Evolutionary conservation across 208 protist species (phyloP).

Genomic region (Spongospora subterranea): DNA sequence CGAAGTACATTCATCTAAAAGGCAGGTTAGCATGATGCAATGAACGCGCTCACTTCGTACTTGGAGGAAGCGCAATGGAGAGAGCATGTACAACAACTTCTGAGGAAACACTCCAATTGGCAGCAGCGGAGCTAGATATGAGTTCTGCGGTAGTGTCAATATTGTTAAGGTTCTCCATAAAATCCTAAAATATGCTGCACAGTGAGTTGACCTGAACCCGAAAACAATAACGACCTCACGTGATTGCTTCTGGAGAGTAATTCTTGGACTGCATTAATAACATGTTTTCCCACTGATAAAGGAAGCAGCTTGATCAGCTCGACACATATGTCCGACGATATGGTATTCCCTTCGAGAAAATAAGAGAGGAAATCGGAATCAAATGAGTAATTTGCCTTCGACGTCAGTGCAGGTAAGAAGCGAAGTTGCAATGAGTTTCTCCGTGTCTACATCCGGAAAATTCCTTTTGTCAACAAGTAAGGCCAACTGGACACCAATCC

Average conservation of each 20-base stretch:
- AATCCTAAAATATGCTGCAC: no score
- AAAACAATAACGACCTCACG: background rate
- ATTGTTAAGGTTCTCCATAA: no score
- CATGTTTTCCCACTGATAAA: background rate
- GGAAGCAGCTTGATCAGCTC: slow-evolving; percentile 27
- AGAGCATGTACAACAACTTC: slow-evolving; percentile 23
- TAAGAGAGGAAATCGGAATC: background rate
- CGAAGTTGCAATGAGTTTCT: background rate
- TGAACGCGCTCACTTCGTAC: no score
- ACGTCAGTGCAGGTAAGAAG: background rate
- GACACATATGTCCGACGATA: background rate
- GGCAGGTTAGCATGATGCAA: no score
- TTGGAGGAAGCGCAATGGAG: background rate
- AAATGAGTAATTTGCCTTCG: background rate
- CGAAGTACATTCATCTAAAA: background rate
- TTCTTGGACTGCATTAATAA: background rate
- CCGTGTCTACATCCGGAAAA: background rate
- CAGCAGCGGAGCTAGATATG: no score
- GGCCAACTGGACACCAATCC: slow-evolving; percentile 41
- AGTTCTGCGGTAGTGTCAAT: no score
- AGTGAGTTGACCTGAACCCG: background rate
- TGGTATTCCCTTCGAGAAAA: background rate
- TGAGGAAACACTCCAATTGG: background rate
- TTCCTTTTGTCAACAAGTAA: background rate
- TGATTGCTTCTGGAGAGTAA: background rate